phyloP scores from a whole-genome alignment of 2,329 filamentous ascomycete species.

The Orbilia ellipsospora region DNA sequence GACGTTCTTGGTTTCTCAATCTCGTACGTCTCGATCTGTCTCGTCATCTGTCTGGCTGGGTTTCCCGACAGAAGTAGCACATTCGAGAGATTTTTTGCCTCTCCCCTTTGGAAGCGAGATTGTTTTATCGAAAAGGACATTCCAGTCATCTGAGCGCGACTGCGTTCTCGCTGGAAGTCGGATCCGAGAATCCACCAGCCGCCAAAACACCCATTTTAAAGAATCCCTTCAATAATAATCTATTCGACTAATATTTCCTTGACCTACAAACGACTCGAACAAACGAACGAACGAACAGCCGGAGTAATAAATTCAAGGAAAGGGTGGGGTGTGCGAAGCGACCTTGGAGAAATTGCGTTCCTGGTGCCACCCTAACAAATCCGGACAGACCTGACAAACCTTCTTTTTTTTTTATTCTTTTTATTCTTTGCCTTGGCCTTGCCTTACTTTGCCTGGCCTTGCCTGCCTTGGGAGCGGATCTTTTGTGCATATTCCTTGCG shows the following conservation, averaged over 20 bases:
- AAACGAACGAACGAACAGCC: too few relatives aligned
- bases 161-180: conserved; percentile 26
- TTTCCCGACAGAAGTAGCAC: conserved; percentile 16
- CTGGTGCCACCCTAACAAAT: conserved; percentile 56
- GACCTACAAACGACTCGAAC: conserved; percentile 22
- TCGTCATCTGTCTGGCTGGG: conserved; percentile 34
- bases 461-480: conserved; percentile 15
- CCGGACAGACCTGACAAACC: conserved; percentile 56
- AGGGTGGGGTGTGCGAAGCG: conserved; percentile 56
- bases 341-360: conserved; percentile 56
- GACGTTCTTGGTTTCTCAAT: too few relatives aligned
- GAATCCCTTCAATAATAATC: conserved; percentile 23
- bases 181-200: conserved; percentile 22
- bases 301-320: conserved; percentile 15
- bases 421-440: too few relatives aligned
- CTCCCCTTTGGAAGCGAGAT: conserved; percentile 38
- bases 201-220: conserved; percentile 40
- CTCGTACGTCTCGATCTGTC: not conserved
- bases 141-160: conserved; percentile 53
- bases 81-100: conserved; percentile 10
- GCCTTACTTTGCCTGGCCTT: conserved; percentile 1
- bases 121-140: conserved; percentile 39
- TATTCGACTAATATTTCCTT: not conserved
- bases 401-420: conserved; percentile 23
- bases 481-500: conserved; percentile 53